Percentiles rank a stretch among this genome's conserved stretches.
Evolutionary conservation across 2,329 filamentous ascomycete genomes (phyloP).

Genomic region (Aureobasidium sp.): DNA sequence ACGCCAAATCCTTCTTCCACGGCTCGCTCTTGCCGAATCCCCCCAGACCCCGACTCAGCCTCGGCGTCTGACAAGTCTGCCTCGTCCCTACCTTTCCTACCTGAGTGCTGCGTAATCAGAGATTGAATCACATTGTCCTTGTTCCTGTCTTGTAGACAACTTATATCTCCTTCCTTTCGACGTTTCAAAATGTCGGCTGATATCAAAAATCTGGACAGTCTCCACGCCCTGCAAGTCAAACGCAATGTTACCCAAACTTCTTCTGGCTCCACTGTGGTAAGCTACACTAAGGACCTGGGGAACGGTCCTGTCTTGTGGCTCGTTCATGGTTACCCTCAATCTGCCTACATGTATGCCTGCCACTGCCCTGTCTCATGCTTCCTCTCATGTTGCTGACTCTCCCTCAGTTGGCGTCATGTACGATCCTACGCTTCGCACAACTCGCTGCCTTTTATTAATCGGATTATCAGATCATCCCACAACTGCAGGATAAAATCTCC

Average conservation of each 20-base stretch:
- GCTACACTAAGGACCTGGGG: slow-evolving; percentile 28
- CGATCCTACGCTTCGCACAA: background rate
- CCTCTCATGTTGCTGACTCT: background rate
- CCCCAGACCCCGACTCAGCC: background rate
- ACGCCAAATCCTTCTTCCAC: background rate
- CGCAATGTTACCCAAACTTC: slow-evolving; percentile 24
- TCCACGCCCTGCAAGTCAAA: slow-evolving; percentile 24
- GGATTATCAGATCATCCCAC: slow-evolving; percentile 29
- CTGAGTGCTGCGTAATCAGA: background rate
- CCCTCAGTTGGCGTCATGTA: slow-evolving; percentile 25
- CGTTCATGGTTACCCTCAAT: slow-evolving; percentile 43
- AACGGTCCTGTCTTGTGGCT: slow-evolving; percentile 34
- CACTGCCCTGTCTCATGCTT: background rate
- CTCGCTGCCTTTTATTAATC: background rate
- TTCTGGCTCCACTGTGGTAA: slow-evolving; percentile 26
- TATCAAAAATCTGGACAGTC: slow-evolving; percentile 19
- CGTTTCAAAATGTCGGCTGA: slow-evolving; percentile 1
- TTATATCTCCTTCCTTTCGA: background rate
- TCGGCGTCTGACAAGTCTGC: background rate
- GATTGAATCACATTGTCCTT: background rate
- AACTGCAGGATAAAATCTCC: slow-evolving; percentile 33
- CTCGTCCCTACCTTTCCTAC: background rate
- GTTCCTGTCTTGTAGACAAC: background rate
- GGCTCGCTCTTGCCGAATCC: background rate
- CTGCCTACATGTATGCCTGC: slow-evolving; percentile 29